phyloP scores from a whole-genome alignment of 129 eudicot species.

The Pseudognaphalium luteoalbum region DNA sequence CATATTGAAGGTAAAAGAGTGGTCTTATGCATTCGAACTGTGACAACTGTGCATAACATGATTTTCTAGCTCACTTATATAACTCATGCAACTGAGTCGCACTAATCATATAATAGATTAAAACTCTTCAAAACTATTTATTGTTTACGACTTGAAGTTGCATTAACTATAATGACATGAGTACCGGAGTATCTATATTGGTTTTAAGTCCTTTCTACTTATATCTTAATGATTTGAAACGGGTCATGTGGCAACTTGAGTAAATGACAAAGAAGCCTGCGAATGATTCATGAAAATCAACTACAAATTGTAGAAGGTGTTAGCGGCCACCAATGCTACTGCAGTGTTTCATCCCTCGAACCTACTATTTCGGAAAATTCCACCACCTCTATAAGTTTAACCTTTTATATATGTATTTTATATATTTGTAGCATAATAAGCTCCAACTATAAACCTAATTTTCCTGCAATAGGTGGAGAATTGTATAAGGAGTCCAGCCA shows the following conservation, averaged over 20 bases:
- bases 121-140: background rate
- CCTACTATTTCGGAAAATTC: too few species aligned
- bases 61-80: background rate
- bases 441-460: too few species aligned
- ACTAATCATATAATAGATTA: background rate
- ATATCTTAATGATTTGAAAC: slow-evolving; percentile 14
- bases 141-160: background rate
- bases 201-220: background rate
- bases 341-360: too few species aligned
- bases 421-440: too few species aligned
- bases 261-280: slow-evolving; percentile 36
- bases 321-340: slow-evolving; percentile 47
- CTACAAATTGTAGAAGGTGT: slow-evolving; percentile 26
- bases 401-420: too few species aligned
- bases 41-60: background rate
- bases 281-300: slow-evolving; percentile 28
- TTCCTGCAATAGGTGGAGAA: too few species aligned
- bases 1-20: slow-evolving; percentile 1
- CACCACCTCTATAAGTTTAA: too few species aligned
- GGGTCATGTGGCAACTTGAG: slow-evolving; percentile 37
- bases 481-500: too few species aligned
- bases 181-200: background rate
- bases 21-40: background rate
- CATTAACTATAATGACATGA: background rate
- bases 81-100: background rate